These are phyloP conservation scores for Starmera quercuum DNA, from an alignment of 805 yeast genomes.

Conservation along the genomic window DNA sequence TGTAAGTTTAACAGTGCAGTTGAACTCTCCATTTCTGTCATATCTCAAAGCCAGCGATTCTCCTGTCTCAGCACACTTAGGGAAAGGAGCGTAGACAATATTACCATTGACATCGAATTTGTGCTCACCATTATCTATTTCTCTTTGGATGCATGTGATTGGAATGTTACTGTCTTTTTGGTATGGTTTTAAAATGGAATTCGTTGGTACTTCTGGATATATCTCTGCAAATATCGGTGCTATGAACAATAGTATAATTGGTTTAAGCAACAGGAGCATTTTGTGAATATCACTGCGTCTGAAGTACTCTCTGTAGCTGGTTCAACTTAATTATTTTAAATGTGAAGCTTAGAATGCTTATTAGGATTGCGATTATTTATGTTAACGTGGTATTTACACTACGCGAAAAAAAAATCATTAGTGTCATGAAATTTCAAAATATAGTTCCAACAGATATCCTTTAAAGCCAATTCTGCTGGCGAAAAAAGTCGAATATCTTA, in stretches of 20 bases:
- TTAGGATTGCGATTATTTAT: no score
- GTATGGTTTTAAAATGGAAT: slow-evolving; percentile 15
- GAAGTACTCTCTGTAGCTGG: no score
- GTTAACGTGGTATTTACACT: no score
- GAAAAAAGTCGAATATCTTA: slow-evolving; percentile 87
- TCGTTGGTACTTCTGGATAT: slow-evolving; percentile 5
- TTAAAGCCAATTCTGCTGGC: slow-evolving; percentile 79
- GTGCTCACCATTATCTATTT: slow-evolving; percentile 74
- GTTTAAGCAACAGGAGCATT: no score
- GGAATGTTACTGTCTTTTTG: slow-evolving; percentile 33
- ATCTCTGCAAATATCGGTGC: slow-evolving; percentile 1
- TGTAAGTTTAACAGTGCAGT: slow-evolving; percentile 53
- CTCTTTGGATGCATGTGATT: slow-evolving; percentile 56
- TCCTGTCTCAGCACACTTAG: slow-evolving; percentile 58
- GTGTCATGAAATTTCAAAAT: no score
- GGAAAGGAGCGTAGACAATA: slow-evolving; percentile 51
- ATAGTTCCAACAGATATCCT: no score
- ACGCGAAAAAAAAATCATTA: no score
- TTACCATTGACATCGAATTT: slow-evolving; percentile 50
- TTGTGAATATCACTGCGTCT: no score
- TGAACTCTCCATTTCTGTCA: slow-evolving; percentile 38
- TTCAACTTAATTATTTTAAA: no score
- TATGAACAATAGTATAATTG: neutral
- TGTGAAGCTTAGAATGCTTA: no score
- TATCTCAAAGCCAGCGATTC: slow-evolving; percentile 49